Evolutionary conservation across 495 filamentous ascomycete species (phyloP), one percentile per base, ranked within the genome.

Genomic region (Neurospora sp.): DNA sequence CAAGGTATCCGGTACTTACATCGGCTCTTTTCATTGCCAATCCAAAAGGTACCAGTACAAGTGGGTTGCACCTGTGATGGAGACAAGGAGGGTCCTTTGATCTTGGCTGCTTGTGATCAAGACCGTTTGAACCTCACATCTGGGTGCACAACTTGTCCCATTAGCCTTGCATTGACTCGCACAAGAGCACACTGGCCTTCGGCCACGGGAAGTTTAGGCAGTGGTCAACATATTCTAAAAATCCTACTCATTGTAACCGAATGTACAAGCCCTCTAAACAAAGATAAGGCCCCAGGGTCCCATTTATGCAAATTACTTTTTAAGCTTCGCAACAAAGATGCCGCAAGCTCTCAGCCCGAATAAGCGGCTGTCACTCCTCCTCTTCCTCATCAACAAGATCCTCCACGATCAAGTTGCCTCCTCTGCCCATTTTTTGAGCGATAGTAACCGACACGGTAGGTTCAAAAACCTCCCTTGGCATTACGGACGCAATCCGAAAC

Each of bases 371-470:
- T 65, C 79, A 80, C 1, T 80, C 80, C 6, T 82, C 81, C 18
- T 79, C 76, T 22, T 81, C 78, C 14, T 77, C 80, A 38, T 71
- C 69, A 20, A 72, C 31, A 48, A 82, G 73, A 46, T 80, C 80
- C 78, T 98, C 96, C 3, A 97, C 94, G 27, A 98, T 90, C 37
- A 99, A 82, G 81, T 94, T 99, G 1, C 91, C 94, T 71, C 92
- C 95, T 71, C 91, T 86, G 40, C 94, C 94, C 73, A 98, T 88
- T 74, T 88, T 88, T 44, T 91, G 88, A 16, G 83, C 85, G 70
- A 97, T 87, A 12, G 87, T 90, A 1, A 88, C 88, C 0, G 86
- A 87, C 11, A 84, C 84, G 41, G 89, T 86, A 20, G 93, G 83
- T 44, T 91, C 89, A 78, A 92, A 93, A 8, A 93, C 92, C 69